Conservation (phyloP, 441 rosid genomes). For the Gossypium davidsonii region DNA sequence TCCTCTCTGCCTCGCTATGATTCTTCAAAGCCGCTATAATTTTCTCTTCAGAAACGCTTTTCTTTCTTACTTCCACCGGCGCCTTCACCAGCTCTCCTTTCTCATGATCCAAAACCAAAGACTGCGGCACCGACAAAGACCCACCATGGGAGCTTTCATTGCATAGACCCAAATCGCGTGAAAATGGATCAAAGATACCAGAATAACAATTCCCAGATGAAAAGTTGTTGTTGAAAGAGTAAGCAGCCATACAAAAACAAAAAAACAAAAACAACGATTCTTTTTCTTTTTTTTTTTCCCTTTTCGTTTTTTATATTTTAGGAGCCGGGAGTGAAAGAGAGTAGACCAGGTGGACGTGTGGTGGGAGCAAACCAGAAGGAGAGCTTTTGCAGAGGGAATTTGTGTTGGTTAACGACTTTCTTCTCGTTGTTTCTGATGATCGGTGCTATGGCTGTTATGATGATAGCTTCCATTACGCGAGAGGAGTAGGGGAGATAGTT, state of each 20-base stretch:
- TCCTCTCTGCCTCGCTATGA: constrained; percentile 77
- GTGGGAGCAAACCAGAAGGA: constrained; percentile 62
- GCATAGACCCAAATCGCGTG: constrained; percentile 23
- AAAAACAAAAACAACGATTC: neutral
- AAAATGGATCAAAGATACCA: constrained; percentile 26
- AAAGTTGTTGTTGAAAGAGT: constrained; percentile 25
- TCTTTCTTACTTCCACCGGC: constrained; percentile 36
- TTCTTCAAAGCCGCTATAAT: constrained; percentile 58
- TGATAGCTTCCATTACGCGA: constrained; percentile 42
- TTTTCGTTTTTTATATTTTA: constrained; percentile 1
- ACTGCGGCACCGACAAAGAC: constrained; percentile 28
- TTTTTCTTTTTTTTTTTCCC: neutral
- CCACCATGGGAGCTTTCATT: constrained; percentile 22
- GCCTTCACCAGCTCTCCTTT: constrained; percentile 50
- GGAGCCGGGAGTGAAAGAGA: constrained; percentile 25
- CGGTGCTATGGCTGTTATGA: constrained; percentile 10
- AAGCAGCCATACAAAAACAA: constrained; percentile 24
- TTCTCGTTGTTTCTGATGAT: constrained; percentile 9
- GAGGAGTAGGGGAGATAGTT: constrained; percentile 10
- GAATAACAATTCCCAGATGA: constrained; percentile 25
- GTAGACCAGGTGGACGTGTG: constrained; percentile 52
- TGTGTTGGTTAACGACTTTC: constrained; percentile 31
- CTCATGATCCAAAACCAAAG: constrained; percentile 45
- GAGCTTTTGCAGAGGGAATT: constrained; percentile 43
- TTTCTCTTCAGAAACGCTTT: constrained; percentile 40